Percentiles rank a stretch among this genome's conserved stretches.
These are phyloP conservation scores for Fusarium marasasianum DNA, from an alignment of 2,329 filamentous ascomycete genomes.

Conservation along the genomic window DNA sequence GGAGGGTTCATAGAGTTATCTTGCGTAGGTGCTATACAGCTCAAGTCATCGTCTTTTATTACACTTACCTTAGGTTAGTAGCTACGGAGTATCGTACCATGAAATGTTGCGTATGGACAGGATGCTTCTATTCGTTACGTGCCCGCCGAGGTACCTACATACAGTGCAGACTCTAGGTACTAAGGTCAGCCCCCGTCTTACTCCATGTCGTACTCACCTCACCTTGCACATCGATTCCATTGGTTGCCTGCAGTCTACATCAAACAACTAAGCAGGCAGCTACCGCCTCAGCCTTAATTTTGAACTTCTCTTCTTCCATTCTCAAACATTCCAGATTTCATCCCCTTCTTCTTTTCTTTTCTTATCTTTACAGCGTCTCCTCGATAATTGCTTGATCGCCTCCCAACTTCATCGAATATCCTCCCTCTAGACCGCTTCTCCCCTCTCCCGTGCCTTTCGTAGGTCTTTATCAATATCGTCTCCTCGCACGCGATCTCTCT, in stretches of 20 bases:
- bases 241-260: constrained; percentile 41
- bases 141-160: not conserved
- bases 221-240: constrained; percentile 28
- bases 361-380: not conserved
- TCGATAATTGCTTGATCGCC: constrained; percentile 2
- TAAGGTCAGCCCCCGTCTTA: constrained; percentile 9
- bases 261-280: constrained; percentile 36
- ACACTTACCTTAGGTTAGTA: not conserved
- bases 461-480: not conserved
- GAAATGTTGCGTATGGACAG: not conserved
- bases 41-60: not conserved
- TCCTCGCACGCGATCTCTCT: constrained; percentile 22
- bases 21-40: not conserved
- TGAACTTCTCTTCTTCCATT: constrained; percentile 15
- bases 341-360: not conserved
- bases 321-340: not conserved
- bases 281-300: constrained; percentile 34
- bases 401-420: not conserved
- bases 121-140: not conserved
- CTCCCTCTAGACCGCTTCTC: not conserved
- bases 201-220: constrained; percentile 11
- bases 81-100: not conserved
- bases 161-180: not conserved
- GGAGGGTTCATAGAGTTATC: not conserved
- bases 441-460: not conserved